Base-by-base conservation (phyloP, 176 grass and related monocot species). In the Oryza rufipogon region DNA sequence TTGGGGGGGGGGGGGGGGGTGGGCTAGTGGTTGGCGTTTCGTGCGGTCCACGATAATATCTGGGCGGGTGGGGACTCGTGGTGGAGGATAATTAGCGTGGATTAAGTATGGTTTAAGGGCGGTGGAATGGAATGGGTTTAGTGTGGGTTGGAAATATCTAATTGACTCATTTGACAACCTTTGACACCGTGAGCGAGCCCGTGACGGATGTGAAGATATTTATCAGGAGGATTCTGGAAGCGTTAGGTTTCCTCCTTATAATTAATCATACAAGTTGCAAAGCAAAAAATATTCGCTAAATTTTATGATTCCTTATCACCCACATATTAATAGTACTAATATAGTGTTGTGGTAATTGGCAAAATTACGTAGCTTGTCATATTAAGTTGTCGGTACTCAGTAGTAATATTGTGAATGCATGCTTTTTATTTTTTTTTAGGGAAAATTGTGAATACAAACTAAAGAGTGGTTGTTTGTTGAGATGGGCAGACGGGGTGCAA, bases 11-110 rank as follows among this genome's bases (percentile, higher is more conserved):
- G 25, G 23, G 23, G 25, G 30, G 45, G 9, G 76, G 65, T 41
- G 7, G 76, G 85, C 25, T 23, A 34, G 88, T 68, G 84, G 79
- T 60, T 78, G 73, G 44, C 22, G 60, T 82, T 77, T 19, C 56
- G 73, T 52, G 12, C 5, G 45, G 67, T 6, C 25, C 46, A 5
- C 19, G 79, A 86, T 86, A 86, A 82, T 86, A 90, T 90, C 88
- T 77, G 16, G 38, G 28, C 28, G 28, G 38, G 38, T 39, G 38
- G 38, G 69, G 51, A 61, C 61, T 86, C 4, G 77, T 87, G 78
- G 78, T 70, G 66, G 68, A 26, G 45, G 69, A 74, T 74, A 42
- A 34, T 74, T 79, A 42, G 19, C 13, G 25, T 17, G 48, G 46
- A 16, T 19, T 19, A 75, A 75, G 64, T 42, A 77, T 22, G 48